Evolutionary conservation across 179 eudicot species (phyloP), one percentile per base, ranked within the genome.

Genomic region (Silene noctiflora): DNA sequence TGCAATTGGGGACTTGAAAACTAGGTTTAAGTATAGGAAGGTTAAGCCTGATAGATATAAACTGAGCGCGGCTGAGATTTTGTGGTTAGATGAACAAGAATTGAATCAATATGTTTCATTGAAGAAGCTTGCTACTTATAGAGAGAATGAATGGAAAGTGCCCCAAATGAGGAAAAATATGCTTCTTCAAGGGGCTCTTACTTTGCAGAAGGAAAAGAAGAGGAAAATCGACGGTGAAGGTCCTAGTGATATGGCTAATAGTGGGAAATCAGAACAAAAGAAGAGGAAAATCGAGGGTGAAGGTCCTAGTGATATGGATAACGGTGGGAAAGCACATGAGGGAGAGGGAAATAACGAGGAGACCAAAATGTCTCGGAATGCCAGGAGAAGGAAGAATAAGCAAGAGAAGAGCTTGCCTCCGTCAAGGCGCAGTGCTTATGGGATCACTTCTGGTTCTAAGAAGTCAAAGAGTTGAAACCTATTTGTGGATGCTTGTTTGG

Each of bases 51-150:
- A 81, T 76, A 84, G 84, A 77, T 96, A 78, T 76, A 96, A 95
- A 24, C 76, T 93, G 71, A 86, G 46, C 39, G 67, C 92, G 14
- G 84, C 82, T 58, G 97, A 93, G 64, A 78, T 93, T 51, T 69
- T 96, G 48, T 42, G 25, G 79, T 35, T 89, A 75, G 98, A 96
- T 81, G 99, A 93, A 39, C 88, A 89, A 76, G 99, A 95, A 53
- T 85, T 95, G 88, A 95, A 95, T 84, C 93, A 92, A 71, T 87
- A 86, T 77, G 94, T 95, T 60, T 80, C 99, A 0, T 71, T 93
- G 75, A 96, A 93, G 88, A 96, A 88, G 85, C 74, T 96, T 79
- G 97, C 99, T 21, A 90, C 99, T 31, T 96, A 93, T 55, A 81
- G 88, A 76, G 98, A 91, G 63, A 79, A 85, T 69, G 99, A 93